Base-by-base conservation (phyloP, 129 eudicot species). In the Artemisia argyi region DNA sequence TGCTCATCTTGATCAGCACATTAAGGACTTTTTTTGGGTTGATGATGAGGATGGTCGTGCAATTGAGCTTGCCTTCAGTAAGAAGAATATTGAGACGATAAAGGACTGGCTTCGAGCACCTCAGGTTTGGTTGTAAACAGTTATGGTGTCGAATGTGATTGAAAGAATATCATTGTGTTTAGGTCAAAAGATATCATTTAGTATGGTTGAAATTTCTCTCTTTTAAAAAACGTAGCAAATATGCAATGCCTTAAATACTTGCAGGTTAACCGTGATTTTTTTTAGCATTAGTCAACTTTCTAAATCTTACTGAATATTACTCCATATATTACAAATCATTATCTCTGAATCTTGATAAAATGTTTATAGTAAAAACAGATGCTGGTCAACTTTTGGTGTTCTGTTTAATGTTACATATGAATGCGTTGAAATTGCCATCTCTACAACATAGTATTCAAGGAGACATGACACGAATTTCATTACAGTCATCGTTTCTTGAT, bases 41-140 rank as follows among this genome's bases (percentile, higher is more conserved):
- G 86, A 88, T 80, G 86, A 85, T 0, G 81, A 84, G 13, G 98
- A 94, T 71, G 91, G 89, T 20, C 89, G 87, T 1, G 90, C 98
- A 22, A 94, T 94, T n/a, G 97, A 94, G 81, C 86, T 94, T 15
- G 97, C 98, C 55, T 94, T 94, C 55, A 88, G 97, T 61, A 94
- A 94, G 76, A 94, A 86, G 78, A 94, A 88, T 76, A 90, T 94
- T 50, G 97, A 90, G 78, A 96, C 91, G 12, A 75, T 96, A 60
- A 94, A 88, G 84, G 86, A 63, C 35, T 94, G 97, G 98, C 92
- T 94, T 11, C 81, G 90, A 11, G 91, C 89, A 17, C 88, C 80
- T 58, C 90, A 88, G 98, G 97, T 93, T 51, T 8, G 76, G n/a
- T 26, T 53, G n/a, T n/a, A n/a, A n/a, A n/a, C n/a, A n/a, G n/a